Conservation (phyloP, 2,329 filamentous ascomycete genomes). For the Penicillium vulpinum region DNA sequence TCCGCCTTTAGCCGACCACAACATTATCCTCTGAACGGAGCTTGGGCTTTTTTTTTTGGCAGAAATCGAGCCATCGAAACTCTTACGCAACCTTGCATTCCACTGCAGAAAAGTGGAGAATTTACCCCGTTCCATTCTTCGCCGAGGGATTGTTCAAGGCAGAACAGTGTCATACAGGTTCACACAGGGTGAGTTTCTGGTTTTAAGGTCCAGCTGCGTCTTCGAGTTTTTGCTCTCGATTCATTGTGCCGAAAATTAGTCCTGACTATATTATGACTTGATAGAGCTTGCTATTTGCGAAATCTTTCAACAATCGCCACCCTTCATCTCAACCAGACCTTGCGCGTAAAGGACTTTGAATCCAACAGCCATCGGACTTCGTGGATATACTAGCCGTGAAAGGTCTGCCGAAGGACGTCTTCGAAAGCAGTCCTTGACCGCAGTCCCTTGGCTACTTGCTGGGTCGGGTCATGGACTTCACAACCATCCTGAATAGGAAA, state of each 20-base stretch:
- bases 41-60: not conserved
- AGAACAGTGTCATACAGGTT: conserved; percentile 7
- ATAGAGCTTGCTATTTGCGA: not conserved
- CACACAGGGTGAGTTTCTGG: conserved; percentile 10
- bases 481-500: conserved; percentile 54
- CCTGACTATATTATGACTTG: not conserved
- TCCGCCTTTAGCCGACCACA: conserved; percentile 16
- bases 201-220: not conserved
- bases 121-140: conserved; percentile 6
- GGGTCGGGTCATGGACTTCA: conserved; percentile 53
- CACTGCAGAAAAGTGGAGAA: conserved; percentile 18
- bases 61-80: not conserved
- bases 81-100: conserved; percentile 17
- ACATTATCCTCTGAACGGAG: conserved; percentile 5
- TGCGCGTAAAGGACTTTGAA: conserved; percentile 2
- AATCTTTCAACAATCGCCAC: not conserved
- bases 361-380: conserved; percentile 4
- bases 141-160: conserved; percentile 4
- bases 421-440: conserved; percentile 32
- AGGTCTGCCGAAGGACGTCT: conserved; percentile 20
- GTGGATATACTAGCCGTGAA: not conserved
- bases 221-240: not conserved
- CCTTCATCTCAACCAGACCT: not conserved
- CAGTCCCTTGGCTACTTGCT: conserved; percentile 32
- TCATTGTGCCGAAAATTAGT: not conserved